phyloP scores from a whole-genome alignment of 2,329 filamentous ascomycete species.

The Aureobasidium sp. region DNA sequence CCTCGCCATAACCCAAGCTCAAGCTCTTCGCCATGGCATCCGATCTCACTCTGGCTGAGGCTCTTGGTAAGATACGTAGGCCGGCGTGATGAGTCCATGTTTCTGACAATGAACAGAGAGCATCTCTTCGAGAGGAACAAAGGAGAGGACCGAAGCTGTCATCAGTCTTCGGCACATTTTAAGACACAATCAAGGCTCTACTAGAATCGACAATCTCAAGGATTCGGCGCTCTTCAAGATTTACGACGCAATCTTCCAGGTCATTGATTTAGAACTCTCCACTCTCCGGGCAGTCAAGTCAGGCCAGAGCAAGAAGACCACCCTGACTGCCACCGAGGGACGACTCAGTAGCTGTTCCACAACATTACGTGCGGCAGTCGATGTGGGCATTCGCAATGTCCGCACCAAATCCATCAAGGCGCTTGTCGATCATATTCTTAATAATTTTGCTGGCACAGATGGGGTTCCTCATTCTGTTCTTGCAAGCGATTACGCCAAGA shows the following conservation, averaged over 20 bases:
- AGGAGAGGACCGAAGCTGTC: conserved; percentile 46
- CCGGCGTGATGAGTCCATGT: too few relatives aligned
- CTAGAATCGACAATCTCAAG: conserved; percentile 44
- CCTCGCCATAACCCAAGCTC: too few relatives aligned
- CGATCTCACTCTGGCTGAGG: conserved; percentile 14
- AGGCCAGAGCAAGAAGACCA: not conserved
- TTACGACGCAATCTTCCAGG: conserved; percentile 72
- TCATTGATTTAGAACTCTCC: conserved; percentile 60
- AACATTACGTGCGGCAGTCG: conserved; percentile 64
- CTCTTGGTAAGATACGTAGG: conserved; percentile 16
- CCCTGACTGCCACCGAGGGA: conserved; percentile 33
- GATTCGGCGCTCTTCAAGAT: conserved; percentile 77
- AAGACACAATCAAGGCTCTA: conserved; percentile 43
- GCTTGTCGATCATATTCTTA: conserved; percentile 72
- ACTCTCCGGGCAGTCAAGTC: conserved; percentile 47
- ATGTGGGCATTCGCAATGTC: conserved; percentile 60
- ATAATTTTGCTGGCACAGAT: conserved; percentile 58
- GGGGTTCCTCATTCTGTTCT: conserved; percentile 63
- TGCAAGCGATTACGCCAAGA: conserved; percentile 69
- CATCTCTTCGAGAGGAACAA: conserved; percentile 38
- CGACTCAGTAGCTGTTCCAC: conserved; percentile 64
- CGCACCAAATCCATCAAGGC: conserved; percentile 71
- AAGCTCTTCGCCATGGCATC: conserved; percentile 5
- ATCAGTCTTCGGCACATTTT: conserved; percentile 51
- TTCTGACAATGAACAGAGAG: conserved; percentile 24